Conservation (phyloP, 1,284 basidiomycete species). For the Cryptococcus sp. region DNA sequence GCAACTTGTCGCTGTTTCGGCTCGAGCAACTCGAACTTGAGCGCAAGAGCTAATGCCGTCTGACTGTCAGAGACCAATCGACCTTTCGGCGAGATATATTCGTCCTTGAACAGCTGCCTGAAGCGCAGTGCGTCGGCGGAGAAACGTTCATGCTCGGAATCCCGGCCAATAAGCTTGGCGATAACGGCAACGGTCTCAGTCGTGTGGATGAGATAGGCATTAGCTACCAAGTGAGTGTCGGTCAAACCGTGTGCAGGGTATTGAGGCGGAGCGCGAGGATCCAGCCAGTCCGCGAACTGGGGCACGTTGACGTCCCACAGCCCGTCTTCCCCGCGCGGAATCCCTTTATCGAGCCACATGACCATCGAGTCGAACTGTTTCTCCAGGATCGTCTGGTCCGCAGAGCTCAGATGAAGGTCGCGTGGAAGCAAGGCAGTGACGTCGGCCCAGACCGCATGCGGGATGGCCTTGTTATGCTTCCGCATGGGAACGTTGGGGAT, state of each 20-base stretch:
- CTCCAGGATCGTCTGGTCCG: slow-evolving; percentile 27
- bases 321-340: slow-evolving; percentile 25
- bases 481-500: slow-evolving; percentile 29
- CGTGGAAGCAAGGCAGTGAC: slow-evolving; percentile 30
- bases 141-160: slow-evolving; percentile 19
- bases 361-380: slow-evolving; percentile 35
- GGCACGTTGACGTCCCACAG: slow-evolving; percentile 23
- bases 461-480: slow-evolving; percentile 14
- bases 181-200: slow-evolving; percentile 28
- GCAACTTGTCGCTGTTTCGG: slow-evolving; percentile 13
- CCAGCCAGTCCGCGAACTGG: slow-evolving; percentile 45
- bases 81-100: slow-evolving; percentile 35
- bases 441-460: slow-evolving; percentile 38
- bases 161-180: slow-evolving; percentile 28
- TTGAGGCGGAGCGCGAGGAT: slow-evolving; percentile 37
- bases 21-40: slow-evolving; percentile 33
- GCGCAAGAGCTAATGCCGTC: slow-evolving; percentile 31
- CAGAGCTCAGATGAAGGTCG: slow-evolving; percentile 34
- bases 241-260: slow-evolving; percentile 26
- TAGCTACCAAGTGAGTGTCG: slow-evolving; percentile 33
- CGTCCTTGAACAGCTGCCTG: slow-evolving; percentile 23
- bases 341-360: slow-evolving; percentile 40
- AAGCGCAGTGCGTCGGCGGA: slow-evolving; percentile 16
- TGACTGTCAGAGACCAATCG: slow-evolving; percentile 40
- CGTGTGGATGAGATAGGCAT: slow-evolving; percentile 40